Conservation (phyloP, 73 alveolate genomes). For the Paramecium octaurelia region DNA sequence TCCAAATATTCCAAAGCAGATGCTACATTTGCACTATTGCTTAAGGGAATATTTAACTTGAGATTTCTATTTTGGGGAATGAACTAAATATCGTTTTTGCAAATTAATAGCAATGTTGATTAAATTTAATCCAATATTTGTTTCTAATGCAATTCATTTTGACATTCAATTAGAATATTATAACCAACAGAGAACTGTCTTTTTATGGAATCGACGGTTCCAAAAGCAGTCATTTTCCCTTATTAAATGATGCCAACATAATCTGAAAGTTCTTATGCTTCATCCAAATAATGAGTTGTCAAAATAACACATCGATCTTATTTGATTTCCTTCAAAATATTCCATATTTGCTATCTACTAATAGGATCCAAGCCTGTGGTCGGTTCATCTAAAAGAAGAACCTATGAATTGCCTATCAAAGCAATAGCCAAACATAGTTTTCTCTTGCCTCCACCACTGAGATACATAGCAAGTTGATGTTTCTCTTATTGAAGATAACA, state of each 20-base stretch:
- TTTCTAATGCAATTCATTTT: conserved; percentile 18
- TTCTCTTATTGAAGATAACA: conserved; percentile 48
- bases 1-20: conserved; percentile 23
- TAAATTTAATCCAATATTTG: background rate
- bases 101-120: background rate
- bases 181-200: conserved; percentile 76
- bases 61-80: background rate
- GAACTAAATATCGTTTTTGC: background rate
- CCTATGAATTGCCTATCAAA: conserved; percentile 67
- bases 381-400: conserved; percentile 79
- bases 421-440: conserved; percentile 78
- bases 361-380: conserved; percentile 75
- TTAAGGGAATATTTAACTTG: background rate
- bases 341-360: conserved; percentile 69
- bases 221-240: conserved; percentile 80
- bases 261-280: conserved; percentile 90
- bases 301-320: conserved; percentile 64
- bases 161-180: background rate
- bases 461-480: conserved; percentile 29
- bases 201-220: conserved; percentile 71
- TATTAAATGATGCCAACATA: conserved; percentile 83
- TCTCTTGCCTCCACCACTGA: conserved; percentile 80
- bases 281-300: conserved; percentile 92
- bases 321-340: conserved; percentile 50
- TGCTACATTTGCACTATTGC: background rate